Conservation (phyloP, 768 basidiomycete genomes). For the Suillus variegatus region DNA sequence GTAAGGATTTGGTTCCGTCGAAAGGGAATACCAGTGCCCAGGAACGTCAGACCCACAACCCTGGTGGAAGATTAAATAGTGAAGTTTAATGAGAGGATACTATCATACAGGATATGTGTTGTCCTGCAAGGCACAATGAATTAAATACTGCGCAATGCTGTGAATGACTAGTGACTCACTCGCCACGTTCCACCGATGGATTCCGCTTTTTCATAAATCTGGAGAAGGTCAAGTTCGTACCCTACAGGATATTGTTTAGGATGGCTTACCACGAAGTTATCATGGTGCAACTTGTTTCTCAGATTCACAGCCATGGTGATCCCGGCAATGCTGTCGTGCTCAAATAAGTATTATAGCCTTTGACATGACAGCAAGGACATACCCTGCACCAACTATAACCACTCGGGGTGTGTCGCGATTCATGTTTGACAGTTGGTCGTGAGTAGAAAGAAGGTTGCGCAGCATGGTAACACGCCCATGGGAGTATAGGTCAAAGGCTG, state of each 20-base stretch:
- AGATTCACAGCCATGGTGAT: constrained; percentile 50
- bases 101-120: constrained; percentile 52
- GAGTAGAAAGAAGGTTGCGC: not conserved
- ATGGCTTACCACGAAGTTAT: constrained; percentile 48
- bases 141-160: constrained; percentile 15
- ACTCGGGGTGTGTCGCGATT: constrained; percentile 34
- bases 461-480: not conserved
- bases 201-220: constrained; percentile 54
- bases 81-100: not conserved
- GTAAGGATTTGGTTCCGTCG: constrained; percentile 52
- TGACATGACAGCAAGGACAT: constrained; percentile 5
- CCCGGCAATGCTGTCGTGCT: constrained; percentile 41
- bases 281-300: constrained; percentile 43
- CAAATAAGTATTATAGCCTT: not conserved
- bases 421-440: not conserved
- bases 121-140: constrained; percentile 34
- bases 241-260: constrained; percentile 4
- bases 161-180: constrained; percentile 38
- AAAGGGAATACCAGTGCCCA: constrained; percentile 56
- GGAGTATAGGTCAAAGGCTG: not conserved
- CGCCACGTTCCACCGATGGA: constrained; percentile 59
- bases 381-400: constrained; percentile 56
- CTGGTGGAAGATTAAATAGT: constrained; percentile 15
- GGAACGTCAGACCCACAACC: constrained; percentile 59
- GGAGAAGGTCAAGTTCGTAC: not conserved